Conservation (phyloP, 1,284 basidiomycete species). For the Cutaneotrichosporon daszewskae region DNA sequence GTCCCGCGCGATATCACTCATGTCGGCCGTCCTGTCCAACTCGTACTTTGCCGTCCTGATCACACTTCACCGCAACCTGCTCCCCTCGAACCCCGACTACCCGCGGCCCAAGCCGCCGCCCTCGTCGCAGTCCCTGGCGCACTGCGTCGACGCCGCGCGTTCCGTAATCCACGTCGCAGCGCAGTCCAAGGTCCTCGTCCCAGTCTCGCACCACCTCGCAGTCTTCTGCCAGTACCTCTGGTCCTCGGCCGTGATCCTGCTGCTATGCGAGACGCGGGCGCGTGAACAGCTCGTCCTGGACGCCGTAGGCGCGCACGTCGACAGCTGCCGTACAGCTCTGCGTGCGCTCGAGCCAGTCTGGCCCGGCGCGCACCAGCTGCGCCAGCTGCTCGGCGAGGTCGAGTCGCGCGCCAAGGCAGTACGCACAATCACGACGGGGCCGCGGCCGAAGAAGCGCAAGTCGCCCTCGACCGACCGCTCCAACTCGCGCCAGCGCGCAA, state of each 20-base stretch:
- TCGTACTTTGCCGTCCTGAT: slow-evolving; percentile 84
- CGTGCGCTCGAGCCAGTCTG: slow-evolving; percentile 78
- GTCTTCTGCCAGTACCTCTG: slow-evolving; percentile 88
- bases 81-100: slow-evolving; percentile 48
- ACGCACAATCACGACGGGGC: slow-evolving; percentile 7
- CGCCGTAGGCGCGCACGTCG: slow-evolving; percentile 74
- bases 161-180: slow-evolving; percentile 68
- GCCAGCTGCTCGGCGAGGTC: slow-evolving; percentile 48
- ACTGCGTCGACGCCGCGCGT: slow-evolving; percentile 43
- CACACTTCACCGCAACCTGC: slow-evolving; percentile 80
- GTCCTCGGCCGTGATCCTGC: slow-evolving; percentile 78
- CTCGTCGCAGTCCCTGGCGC: slow-evolving; percentile 38
- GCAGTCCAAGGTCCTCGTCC: slow-evolving; percentile 75
- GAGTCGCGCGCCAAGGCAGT: slow-evolving; percentile 42
- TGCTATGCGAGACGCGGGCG: slow-evolving; percentile 80
- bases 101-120: slow-evolving; percentile 40
- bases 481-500: background rate
- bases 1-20: slow-evolving; percentile 43
- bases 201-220: slow-evolving; percentile 78
- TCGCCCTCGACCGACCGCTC: background rate
- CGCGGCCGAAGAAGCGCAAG: slow-evolving; percentile 27
- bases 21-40: slow-evolving; percentile 80
- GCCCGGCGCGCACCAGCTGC: slow-evolving; percentile 82
- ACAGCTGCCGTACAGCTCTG: slow-evolving; percentile 63
- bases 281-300: slow-evolving; percentile 59